These are phyloP conservation scores for Aspergillus pseudotamarii DNA, from an alignment of 2,329 filamentous ascomycete genomes.

Conservation along the genomic window DNA sequence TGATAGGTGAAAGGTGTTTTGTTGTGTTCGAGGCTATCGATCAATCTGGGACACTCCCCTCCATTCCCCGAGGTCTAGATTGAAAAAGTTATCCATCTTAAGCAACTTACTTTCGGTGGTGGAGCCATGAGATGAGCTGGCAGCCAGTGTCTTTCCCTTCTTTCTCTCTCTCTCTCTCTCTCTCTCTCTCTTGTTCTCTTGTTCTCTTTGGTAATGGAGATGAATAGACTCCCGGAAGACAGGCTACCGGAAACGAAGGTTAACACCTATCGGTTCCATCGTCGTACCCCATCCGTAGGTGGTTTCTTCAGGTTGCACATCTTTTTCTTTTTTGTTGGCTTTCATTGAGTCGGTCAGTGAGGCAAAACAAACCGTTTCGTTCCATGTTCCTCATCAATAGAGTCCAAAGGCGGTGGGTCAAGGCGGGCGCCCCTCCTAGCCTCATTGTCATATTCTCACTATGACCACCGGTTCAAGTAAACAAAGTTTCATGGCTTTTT, in stretches of 20 bases:
- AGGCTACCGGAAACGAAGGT: background rate
- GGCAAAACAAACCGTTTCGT: background rate
- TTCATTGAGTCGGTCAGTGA: background rate
- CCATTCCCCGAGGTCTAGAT: background rate
- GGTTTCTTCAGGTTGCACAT: constrained; percentile 2
- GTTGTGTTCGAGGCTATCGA: constrained; percentile 1
- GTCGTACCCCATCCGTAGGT: background rate
- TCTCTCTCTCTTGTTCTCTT: no score
- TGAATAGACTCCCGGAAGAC: background rate
- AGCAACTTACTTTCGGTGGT: constrained; percentile 1
- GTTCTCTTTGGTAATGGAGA: background rate
- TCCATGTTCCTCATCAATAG: background rate
- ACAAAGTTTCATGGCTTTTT: constrained; percentile 3
- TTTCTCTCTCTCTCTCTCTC: background rate
- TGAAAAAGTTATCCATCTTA: background rate
- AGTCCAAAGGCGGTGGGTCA: background rate
- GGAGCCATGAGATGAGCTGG: constrained; percentile 6
- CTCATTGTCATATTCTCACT: constrained; percentile 4
- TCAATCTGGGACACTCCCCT: background rate
- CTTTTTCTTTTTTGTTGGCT: background rate
- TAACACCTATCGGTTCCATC: background rate
- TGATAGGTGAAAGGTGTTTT: background rate
- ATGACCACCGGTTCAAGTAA: constrained; percentile 4
- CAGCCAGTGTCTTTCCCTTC: background rate
- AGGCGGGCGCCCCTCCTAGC: background rate